A percentile compares a stretch with the other conserved stretches of the same genome.
These are phyloP conservation scores for Artemisia argyi DNA, from an alignment of 129 eudicot genomes.

Conservation along the genomic window DNA sequence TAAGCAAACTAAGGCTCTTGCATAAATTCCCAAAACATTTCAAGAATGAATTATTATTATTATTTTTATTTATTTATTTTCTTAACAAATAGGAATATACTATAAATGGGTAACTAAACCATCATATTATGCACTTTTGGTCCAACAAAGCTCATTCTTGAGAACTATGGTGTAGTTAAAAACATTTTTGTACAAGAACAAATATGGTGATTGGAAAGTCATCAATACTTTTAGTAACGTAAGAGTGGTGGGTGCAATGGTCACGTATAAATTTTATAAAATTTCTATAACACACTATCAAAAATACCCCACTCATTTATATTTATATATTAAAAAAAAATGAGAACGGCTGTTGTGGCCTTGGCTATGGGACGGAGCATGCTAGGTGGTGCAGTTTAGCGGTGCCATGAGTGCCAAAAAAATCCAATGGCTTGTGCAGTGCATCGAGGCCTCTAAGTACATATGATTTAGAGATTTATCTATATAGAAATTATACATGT, in stretches of 20 bases:
- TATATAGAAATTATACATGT: constrained; percentile 10
- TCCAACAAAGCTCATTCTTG: constrained; percentile 12
- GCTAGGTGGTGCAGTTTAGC: background rate
- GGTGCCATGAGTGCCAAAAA: no score
- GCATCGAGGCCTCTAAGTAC: background rate
- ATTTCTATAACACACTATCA: no score
- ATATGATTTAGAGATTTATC: constrained; percentile 11
- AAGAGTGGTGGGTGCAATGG: no score
- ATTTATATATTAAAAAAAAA: no score
- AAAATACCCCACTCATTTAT: no score
- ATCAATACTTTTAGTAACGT: background rate
- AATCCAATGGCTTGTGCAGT: no score
- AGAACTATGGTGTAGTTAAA: background rate
- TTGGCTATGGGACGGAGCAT: no score
- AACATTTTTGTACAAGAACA: constrained; percentile 3
- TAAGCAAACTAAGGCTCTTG: background rate
- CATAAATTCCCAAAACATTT: constrained; percentile 20
- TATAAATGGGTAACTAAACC: no score
- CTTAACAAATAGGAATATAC: background rate
- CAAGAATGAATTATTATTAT: constrained; percentile 21
- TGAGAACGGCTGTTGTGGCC: no score
- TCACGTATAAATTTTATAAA: no score
- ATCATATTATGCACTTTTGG: no score
- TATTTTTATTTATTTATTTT: no score
- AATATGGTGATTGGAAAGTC: background rate